Evolutionary conservation across 208 protist species (phyloP).

Genomic region (Borovskyia barvae): DNA sequence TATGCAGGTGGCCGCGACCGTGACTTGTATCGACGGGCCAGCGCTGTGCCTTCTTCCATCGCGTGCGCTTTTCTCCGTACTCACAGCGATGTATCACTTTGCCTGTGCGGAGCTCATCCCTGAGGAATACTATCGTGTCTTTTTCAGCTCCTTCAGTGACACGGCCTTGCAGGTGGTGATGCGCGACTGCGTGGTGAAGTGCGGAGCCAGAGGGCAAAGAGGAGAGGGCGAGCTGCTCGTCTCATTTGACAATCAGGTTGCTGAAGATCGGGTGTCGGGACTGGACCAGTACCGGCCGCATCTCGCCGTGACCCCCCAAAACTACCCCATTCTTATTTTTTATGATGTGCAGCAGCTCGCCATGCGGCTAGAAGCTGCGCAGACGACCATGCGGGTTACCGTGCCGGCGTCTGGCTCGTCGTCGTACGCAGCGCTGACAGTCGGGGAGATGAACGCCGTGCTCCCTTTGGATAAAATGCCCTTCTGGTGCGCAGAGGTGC

Average conservation of each 20-base stretch:
- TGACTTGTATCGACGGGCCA: conserved; percentile 22
- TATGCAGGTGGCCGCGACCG: conserved; percentile 30
- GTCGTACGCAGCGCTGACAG: conserved; percentile 6
- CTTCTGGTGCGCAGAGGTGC: conserved; percentile 21
- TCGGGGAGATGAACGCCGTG: conserved; percentile 8
- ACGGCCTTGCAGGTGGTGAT: conserved; percentile 36
- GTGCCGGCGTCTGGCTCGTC: neutral
- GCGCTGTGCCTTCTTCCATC: conserved; percentile 19
- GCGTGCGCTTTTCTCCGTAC: conserved; percentile 6
- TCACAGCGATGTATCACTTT: conserved; percentile 19
- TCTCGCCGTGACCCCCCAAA: conserved; percentile 7
- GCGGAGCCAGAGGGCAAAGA: neutral
- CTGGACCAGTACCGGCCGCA: conserved; percentile 9
- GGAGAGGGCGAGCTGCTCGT: conserved; percentile 16
- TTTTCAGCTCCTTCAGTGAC: conserved; percentile 67
- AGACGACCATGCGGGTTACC: conserved; percentile 1
- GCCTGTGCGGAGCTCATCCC: conserved; percentile 38
- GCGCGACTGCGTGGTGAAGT: conserved; percentile 25
- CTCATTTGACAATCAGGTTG: conserved; percentile 9
- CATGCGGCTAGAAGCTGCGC: conserved; percentile 17
- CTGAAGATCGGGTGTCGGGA: conserved; percentile 8
- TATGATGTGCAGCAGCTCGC: conserved; percentile 15
- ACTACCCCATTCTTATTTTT: conserved; percentile 20
- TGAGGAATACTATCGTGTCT: conserved; percentile 39
- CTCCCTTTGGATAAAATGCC: conserved; percentile 25